These are phyloP conservation scores for Cadophora sp. DNA, from an alignment of 2,329 filamentous ascomycete species.

Conservation along the genomic window DNA sequence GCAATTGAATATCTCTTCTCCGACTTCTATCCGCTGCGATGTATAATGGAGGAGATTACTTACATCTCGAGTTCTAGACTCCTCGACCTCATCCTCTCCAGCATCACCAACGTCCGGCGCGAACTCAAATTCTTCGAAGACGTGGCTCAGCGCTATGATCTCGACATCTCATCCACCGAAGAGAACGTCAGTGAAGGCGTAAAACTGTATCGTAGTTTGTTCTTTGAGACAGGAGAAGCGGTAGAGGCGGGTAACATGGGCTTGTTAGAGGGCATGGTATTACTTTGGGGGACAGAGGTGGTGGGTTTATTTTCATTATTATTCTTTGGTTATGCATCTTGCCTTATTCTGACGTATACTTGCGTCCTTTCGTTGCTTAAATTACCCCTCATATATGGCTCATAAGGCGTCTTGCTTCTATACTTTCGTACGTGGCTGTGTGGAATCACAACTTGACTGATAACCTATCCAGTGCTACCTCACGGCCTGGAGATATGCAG, in stretches of 20 bases:
- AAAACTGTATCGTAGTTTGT: slow-evolving; percentile 53
- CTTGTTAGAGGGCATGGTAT: slow-evolving; percentile 69
- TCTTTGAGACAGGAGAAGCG: slow-evolving; percentile 49
- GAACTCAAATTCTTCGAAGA: slow-evolving; percentile 73
- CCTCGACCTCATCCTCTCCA: slow-evolving; percentile 67
- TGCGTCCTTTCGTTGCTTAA: neutral
- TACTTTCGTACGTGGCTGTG: too few relatives aligned
- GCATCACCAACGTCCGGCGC: slow-evolving; percentile 69
- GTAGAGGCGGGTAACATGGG: neutral
- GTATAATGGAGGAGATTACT: neutral
- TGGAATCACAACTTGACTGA: too few relatives aligned
- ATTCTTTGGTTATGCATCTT: neutral
- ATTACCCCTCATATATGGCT: too few relatives aligned
- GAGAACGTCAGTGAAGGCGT: slow-evolving; percentile 45
- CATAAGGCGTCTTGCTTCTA: too few relatives aligned
- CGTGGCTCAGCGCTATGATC: slow-evolving; percentile 64
- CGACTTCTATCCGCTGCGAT: neutral
- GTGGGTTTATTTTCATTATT: slow-evolving; percentile 34
- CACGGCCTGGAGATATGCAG: slow-evolving; percentile 8
- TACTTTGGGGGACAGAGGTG: slow-evolving; percentile 80
- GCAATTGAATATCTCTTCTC: neutral
- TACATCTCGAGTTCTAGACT: slow-evolving; percentile 48
- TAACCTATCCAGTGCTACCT: slow-evolving; percentile 11
- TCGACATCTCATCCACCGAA: slow-evolving; percentile 51
- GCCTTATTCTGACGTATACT: neutral